These are phyloP conservation scores for Mitragyna speciosa DNA, from an alignment of 257 asterid species.

Conservation along the genomic window DNA sequence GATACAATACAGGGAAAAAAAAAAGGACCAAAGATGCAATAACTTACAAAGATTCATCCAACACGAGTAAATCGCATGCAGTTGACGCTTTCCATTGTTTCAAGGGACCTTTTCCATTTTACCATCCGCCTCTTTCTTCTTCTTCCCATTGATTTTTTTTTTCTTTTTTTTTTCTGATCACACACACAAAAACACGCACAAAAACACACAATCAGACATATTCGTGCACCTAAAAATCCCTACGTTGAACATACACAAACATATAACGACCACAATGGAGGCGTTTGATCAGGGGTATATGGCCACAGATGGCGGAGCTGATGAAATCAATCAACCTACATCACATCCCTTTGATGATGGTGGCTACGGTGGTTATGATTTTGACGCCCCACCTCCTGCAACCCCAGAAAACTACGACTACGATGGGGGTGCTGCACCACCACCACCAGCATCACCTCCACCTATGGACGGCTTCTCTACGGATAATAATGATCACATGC, in stretches of 20 bases:
- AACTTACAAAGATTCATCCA: background rate
- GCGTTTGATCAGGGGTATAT: conserved; percentile 47
- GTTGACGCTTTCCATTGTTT: conserved; percentile 13
- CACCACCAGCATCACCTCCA: conserved; percentile 13
- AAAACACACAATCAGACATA: background rate
- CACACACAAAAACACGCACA: background rate
- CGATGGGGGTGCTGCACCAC: conserved; percentile 37
- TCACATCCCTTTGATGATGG: conserved; percentile 38
- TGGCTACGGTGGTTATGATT: conserved; percentile 23
- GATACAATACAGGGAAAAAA: background rate
- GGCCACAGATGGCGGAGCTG: conserved; percentile 32
- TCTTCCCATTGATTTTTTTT: background rate
- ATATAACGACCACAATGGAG: conserved; percentile 36
- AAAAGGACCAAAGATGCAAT: background rate
- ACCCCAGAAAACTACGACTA: conserved; percentile 23
- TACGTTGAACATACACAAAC: background rate
- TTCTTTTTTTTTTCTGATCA: conserved; percentile 13
- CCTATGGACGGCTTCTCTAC: conserved; percentile 35
- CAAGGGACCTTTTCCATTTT: background rate
- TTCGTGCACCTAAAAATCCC: background rate
- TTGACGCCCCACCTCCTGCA: conserved; percentile 31
- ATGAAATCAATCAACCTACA: conserved; percentile 29
- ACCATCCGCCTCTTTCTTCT: background rate
- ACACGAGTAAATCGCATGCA: conserved; percentile 16
- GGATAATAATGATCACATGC: conserved; percentile 31